Conservation (phyloP, 1,139 yeast genomes). For the Pichia sp. region DNA sequence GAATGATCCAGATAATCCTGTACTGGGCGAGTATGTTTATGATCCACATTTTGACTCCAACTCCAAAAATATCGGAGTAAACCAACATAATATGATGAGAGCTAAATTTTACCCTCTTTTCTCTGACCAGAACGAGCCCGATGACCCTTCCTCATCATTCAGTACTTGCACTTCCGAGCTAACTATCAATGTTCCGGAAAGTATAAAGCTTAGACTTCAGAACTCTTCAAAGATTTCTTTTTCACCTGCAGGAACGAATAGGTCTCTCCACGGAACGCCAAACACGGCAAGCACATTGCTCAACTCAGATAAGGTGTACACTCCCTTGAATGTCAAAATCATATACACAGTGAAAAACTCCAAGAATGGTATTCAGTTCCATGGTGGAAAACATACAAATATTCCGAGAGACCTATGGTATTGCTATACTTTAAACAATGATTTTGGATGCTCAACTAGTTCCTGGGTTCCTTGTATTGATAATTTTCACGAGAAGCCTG, state of each 20-base stretch:
- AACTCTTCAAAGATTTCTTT: constrained; percentile 42
- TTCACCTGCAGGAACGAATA: constrained; percentile 31
- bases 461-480: constrained; percentile 98
- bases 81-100: constrained; percentile 60
- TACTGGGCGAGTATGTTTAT: constrained; percentile 31
- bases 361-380: constrained; percentile 68
- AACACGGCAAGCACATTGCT: constrained; percentile 26
- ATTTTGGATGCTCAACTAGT: constrained; percentile 74
- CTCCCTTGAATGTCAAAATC: constrained; percentile 68
- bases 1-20: constrained; percentile 24
- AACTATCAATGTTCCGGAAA: constrained; percentile 63
- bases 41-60: constrained; percentile 38
- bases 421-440: constrained; percentile 78
- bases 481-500: constrained; percentile 77
- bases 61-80: constrained; percentile 37
- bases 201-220: constrained; percentile 54
- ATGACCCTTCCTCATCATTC: constrained; percentile 40
- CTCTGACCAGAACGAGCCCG: constrained; percentile 55
- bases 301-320: constrained; percentile 39
- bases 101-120: constrained; percentile 57
- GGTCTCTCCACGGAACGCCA: constrained; percentile 33
- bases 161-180: constrained; percentile 63
- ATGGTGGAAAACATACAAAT: constrained; percentile 40
- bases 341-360: constrained; percentile 63
- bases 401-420: constrained; percentile 53